Base-by-base conservation (phyloP, 2,329 filamentous ascomycete species). In the Colletotrichum lentis region DNA sequence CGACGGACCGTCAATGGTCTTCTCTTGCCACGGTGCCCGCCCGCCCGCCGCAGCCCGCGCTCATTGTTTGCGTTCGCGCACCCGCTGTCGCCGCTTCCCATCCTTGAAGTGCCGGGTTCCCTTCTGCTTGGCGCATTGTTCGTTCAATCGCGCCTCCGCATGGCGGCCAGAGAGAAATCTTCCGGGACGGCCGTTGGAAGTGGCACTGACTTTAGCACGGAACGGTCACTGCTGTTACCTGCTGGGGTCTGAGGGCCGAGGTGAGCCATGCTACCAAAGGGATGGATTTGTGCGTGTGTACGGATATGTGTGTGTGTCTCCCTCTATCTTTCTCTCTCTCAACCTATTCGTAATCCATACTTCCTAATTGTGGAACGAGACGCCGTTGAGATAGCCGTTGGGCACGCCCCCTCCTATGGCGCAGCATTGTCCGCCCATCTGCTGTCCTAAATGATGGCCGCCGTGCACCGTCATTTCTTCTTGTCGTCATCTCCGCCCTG, bases 401-500 rank as follows among this genome's bases (percentile, higher is more conserved):
- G n/a, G n/a, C n/a, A n/a, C n/a, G n/a, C n/a, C n/a, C n/a, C n/a
- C n/a, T n/a, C n/a, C n/a, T n/a, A n/a, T n/a, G n/a, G n/a, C 57
- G 50, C 57, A 66, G 58, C 54, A 46, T 7, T 6, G n/a, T 18
- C 50, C n/a, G 20, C 50, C 8, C 20, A 8, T 20, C 22, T 58
- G 43, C 55, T 58, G 55, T 58, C 55, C 27, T 10, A 35, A 35
- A 35, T 46, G 41, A 46, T 3, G 37, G 56, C 50, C 49, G 53
- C 24, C 60, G 52, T 57, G 37, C 59, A 44, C 24, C 60, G 20
- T 44, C 35, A 27, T 43, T 49, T 27, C 27, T 55, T 49, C 43
- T 49, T 59, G 31, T 58, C 55, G 12, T 59, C 43, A 59, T 59
- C 47, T 59, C 56, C 56, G 44, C 56, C 56, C 43, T 58, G 55